Evolutionary conservation across 768 basidiomycete genomes (phyloP).

Genomic region (Boletus edulis): DNA sequence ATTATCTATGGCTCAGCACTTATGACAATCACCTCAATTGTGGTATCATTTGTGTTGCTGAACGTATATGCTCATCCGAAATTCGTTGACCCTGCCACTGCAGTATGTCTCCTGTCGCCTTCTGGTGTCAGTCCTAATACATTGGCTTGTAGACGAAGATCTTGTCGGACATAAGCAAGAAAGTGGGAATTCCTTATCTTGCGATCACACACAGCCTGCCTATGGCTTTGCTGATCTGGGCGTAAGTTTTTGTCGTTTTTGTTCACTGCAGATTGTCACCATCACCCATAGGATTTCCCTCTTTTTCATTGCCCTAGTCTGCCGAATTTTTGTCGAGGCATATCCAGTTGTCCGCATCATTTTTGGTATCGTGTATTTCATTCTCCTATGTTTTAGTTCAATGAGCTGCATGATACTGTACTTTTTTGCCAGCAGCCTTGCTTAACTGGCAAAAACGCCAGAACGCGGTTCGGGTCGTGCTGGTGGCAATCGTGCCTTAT

Average conservation of each 20-base stretch:
- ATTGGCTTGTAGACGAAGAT: not conserved
- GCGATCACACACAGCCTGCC: not conserved
- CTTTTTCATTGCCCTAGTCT: not conserved
- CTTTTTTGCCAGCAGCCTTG: not conserved
- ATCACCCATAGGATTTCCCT: not conserved
- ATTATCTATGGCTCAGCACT: slow-evolving; percentile 1
- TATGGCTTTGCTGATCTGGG: not conserved
- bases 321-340: not conserved
- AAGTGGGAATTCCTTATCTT: not conserved
- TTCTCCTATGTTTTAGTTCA: not conserved
- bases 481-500: too few species aligned
- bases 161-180: not conserved
- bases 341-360: not conserved
- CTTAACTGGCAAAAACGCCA: too few species aligned
- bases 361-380: not conserved
- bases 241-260: not conserved
- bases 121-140: not conserved
- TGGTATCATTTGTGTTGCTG: not conserved
- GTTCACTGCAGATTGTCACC: not conserved
- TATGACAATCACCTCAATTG: not conserved
- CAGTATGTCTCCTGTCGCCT: not conserved
- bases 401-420: not conserved
- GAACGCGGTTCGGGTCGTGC: too few species aligned
- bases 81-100: not conserved
- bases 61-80: not conserved